Percentiles rank a stretch among this genome's conserved stretches.
phyloP scores from a whole-genome alignment of 2,329 filamentous ascomycete genomes.

The Colletotrichum somersetense region DNA sequence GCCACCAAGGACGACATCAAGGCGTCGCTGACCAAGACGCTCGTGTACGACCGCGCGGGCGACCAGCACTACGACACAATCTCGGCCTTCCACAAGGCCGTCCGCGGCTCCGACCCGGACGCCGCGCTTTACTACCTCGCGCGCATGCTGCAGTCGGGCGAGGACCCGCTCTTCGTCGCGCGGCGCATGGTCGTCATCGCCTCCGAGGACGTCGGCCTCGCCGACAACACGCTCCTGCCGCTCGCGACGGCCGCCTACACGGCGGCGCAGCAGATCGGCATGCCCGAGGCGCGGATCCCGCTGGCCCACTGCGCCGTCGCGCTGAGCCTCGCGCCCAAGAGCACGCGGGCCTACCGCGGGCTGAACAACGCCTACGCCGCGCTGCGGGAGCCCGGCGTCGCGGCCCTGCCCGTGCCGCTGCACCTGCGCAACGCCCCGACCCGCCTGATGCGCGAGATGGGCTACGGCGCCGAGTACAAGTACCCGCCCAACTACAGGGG shows the following conservation, averaged over 20 bases:
- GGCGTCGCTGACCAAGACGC: slow-evolving; percentile 84
- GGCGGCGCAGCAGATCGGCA: slow-evolving; percentile 91
- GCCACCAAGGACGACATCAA: slow-evolving; percentile 85
- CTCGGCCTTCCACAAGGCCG: slow-evolving; percentile 95
- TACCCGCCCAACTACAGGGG: slow-evolving; percentile 93
- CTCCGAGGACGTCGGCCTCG: slow-evolving; percentile 92
- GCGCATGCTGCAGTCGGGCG: slow-evolving; percentile 94
- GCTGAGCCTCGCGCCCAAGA: slow-evolving; percentile 84
- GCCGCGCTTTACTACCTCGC: slow-evolving; percentile 94
- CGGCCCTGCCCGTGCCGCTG: slow-evolving; percentile 83
- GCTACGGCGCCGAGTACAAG: slow-evolving; percentile 92
- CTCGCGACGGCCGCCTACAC: slow-evolving; percentile 89
- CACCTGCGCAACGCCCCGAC: slow-evolving; percentile 95
- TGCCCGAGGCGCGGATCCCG: slow-evolving; percentile 94
- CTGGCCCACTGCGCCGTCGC: slow-evolving; percentile 90
- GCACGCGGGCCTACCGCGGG: slow-evolving; percentile 85
- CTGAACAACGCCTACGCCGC: slow-evolving; percentile 85
- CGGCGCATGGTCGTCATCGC: slow-evolving; percentile 95
- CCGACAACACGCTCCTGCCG: slow-evolving; percentile 85
- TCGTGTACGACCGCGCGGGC: slow-evolving; percentile 94
- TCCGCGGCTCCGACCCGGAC: slow-evolving; percentile 88
- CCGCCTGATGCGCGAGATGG: slow-evolving; percentile 90
- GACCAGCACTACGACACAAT: slow-evolving; percentile 99
- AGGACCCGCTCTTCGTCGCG: slow-evolving; percentile 93
- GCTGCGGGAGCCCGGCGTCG: slow-evolving; percentile 85